These are phyloP conservation scores for Cadophora sp. DNA, from an alignment of 2,329 filamentous ascomycete genomes.

Conservation along the genomic window DNA sequence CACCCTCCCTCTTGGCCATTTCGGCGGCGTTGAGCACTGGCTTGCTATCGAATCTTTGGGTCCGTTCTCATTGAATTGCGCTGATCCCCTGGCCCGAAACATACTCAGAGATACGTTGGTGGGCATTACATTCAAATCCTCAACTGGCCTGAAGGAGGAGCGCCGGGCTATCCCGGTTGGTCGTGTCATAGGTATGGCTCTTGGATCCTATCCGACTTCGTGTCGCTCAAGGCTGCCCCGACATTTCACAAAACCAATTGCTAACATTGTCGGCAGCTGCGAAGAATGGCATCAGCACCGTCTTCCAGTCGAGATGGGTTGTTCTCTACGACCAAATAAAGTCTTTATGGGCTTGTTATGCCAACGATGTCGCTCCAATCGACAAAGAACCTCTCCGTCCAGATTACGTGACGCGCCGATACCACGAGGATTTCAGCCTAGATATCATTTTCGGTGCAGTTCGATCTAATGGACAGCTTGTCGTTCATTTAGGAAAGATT, in stretches of 20 bases:
- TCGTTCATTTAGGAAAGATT: neutral
- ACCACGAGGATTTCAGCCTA: neutral
- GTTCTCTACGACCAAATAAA: neutral
- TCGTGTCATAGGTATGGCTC: neutral
- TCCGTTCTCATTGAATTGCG: too few species aligned
- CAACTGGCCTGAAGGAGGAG: neutral
- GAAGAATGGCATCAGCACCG: neutral
- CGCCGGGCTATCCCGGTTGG: neutral
- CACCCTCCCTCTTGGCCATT: too few species aligned
- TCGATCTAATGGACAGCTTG: neutral
- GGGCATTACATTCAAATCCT: neutral
- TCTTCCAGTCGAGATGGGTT: neutral
- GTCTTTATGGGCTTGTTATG: neutral
- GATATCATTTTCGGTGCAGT: neutral
- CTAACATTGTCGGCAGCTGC: neutral
- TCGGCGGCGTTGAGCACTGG: too few species aligned
- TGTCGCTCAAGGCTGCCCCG: neutral
- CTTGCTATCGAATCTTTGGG: too few species aligned
- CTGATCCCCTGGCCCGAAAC: too few species aligned
- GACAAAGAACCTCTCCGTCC: neutral
- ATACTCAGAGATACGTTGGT: neutral
- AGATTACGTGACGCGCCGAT: neutral
- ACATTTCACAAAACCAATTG: neutral
- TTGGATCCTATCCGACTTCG: neutral
- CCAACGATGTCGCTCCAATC: neutral